Evolutionary conservation across 2,329 filamentous ascomycete species (phyloP), one percentile per base, ranked within the genome.

Genomic region (Xylariaceae sp.): DNA sequence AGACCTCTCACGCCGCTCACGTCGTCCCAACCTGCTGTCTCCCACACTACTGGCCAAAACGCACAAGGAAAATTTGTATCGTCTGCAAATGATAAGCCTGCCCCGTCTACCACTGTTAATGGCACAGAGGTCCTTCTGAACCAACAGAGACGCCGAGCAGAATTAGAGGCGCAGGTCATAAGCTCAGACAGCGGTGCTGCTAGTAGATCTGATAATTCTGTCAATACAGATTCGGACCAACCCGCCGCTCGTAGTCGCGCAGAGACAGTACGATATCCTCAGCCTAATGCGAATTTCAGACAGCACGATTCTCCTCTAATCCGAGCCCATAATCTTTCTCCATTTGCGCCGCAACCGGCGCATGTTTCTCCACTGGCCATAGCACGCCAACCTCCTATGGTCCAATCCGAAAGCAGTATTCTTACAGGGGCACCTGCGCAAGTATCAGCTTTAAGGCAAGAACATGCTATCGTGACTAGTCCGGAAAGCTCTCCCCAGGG

Each of bases 271-370:
- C 59, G 60, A 34, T 61, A 59, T 53, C 64, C 58, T 49, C 59
- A 63, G 44, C 57, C 62, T 54, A 67, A 57, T 59, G 60, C 62
- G 51, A 59, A 56, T 57, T 63, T 59, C 57, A 68, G 54, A 48
- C 63, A 59, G 52, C 69, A 62, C 50, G 66, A 77, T 38, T 75
- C 84, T 47, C 80, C 81, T 39, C 68, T 90, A 43, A 73, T 90
- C 53, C 80, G 81, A 57, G 83, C 81, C 52, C 84, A 89, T 59
- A 83, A 90, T 54, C 78, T 82, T 38, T 83, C 81, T 28, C 85
- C 84, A 32, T 67, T 84, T 57, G 87, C 87, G 38, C 86, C 87
- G 19, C 86, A 87, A 56, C 85, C 87, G 39, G 81, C 82, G 37
- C 83, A 87, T 57, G 80, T 79, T 49, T 73, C 85, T 61, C 69